phyloP scores from a whole-genome alignment of 2,329 filamentous ascomycete species.

The Pleurostoma richardsiae region DNA sequence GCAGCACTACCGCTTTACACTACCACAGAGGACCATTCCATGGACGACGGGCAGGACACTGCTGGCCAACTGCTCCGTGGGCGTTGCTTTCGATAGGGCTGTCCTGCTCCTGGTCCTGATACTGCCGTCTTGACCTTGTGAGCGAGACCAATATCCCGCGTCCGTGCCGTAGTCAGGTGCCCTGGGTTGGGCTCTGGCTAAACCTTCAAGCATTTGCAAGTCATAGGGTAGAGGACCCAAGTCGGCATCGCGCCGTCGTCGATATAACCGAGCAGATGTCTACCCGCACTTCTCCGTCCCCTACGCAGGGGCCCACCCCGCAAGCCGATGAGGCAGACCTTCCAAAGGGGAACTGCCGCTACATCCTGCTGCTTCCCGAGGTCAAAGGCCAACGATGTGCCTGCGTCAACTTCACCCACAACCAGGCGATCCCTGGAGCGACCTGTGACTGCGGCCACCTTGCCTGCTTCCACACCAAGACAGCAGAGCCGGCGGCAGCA shows the following conservation, averaged over 20 bases:
- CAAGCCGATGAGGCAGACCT: slow-evolving; percentile 39
- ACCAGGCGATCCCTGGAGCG: slow-evolving; percentile 46
- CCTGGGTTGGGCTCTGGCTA: too few relatives aligned
- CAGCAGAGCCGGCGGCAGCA: slow-evolving; percentile 30
- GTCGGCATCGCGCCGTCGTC: not conserved
- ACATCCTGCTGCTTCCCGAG: slow-evolving; percentile 51
- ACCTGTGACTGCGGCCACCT: slow-evolving; percentile 56
- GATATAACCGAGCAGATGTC: slow-evolving; percentile 15
- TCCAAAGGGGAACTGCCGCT: slow-evolving; percentile 54
- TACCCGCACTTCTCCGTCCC: slow-evolving; percentile 20
- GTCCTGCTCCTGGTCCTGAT: too few relatives aligned
- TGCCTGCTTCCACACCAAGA: slow-evolving; percentile 52
- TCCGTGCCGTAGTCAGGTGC: too few relatives aligned
- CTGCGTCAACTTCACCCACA: slow-evolving; percentile 52
- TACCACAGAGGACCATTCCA: slow-evolving; percentile 5
- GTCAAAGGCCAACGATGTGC: slow-evolving; percentile 54
- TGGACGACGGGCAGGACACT: slow-evolving; percentile 11
- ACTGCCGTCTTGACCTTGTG: too few relatives aligned
- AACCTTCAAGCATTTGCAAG: too few relatives aligned
- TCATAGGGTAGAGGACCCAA: too few relatives aligned
- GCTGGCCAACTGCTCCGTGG: slow-evolving; percentile 10
- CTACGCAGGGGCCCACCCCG: slow-evolving; percentile 16
- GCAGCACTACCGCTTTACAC: too few relatives aligned
- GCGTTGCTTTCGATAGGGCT: slow-evolving; percentile 5
- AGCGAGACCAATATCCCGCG: too few relatives aligned